Conservation (phyloP, 768 basidiomycete species). For the Podaxis sp. region DNA sequence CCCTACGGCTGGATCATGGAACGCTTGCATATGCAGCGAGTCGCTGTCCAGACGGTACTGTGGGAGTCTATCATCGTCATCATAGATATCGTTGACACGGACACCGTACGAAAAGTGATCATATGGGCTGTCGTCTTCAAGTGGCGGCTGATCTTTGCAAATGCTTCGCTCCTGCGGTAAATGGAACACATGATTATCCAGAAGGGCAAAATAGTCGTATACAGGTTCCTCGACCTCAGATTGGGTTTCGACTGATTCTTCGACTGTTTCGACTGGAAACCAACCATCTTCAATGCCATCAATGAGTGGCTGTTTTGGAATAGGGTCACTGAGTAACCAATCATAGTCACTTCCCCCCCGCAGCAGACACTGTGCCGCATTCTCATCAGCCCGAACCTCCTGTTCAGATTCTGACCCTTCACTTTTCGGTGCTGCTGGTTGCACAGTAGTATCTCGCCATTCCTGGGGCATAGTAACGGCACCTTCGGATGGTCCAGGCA, state of each 20-base stretch:
- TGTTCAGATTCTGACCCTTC: background rate
- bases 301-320: background rate
- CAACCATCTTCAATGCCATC: background rate
- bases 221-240: background rate
- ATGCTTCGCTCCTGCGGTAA: background rate
- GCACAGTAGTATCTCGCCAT: background rate
- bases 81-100: background rate
- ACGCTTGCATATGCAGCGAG: background rate
- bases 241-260: background rate
- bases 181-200: background rate
- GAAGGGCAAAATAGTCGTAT: background rate
- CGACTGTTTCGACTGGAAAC: background rate
- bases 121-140: background rate
- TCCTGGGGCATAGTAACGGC: background rate
- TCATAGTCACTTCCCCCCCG: background rate
- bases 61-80: background rate
- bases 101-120: background rate
- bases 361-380: background rate
- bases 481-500: background rate
- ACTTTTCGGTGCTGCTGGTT: background rate
- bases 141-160: background rate
- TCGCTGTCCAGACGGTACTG: background rate
- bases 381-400: background rate
- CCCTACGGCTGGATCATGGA: background rate
- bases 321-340: slow-evolving; percentile 6